These are phyloP conservation scores for Tetrastigma voinierianum DNA, from an alignment of 164 flowering plant genomes.

Conservation along the genomic window DNA sequence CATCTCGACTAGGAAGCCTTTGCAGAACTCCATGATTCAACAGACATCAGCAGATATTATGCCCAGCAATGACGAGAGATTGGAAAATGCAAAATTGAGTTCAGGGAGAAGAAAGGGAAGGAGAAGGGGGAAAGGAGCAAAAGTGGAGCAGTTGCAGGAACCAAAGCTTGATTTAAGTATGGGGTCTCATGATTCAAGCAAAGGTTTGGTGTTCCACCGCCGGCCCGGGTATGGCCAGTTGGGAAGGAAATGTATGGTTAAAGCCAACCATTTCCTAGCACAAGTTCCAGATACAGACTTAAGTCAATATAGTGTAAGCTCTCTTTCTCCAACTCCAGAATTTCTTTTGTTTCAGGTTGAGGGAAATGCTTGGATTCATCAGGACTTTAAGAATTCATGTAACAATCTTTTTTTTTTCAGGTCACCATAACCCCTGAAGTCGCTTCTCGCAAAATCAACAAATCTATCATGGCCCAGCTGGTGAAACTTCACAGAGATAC, in stretches of 20 bases:
- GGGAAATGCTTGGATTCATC: not conserved
- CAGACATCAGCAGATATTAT: slow-evolving; percentile 14
- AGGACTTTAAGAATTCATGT: too few species aligned
- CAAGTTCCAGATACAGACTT: slow-evolving; percentile 36
- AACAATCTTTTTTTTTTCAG: slow-evolving; percentile 18
- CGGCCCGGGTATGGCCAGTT: slow-evolving; percentile 39
- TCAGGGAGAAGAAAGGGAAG: slow-evolving; percentile 24
- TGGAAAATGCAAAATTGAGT: slow-evolving; percentile 25
- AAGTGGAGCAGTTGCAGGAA: slow-evolving; percentile 13
- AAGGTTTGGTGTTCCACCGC: slow-evolving; percentile 23
- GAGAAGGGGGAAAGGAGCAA: slow-evolving; percentile 28
- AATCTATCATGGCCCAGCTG: slow-evolving; percentile 46
- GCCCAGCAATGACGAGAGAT: slow-evolving; percentile 12
- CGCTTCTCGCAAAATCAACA: slow-evolving; percentile 30
- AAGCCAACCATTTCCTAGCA: slow-evolving; percentile 47
- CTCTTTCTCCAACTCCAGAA: not conserved
- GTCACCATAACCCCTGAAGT: slow-evolving; percentile 51
- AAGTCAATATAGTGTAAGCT: slow-evolving; percentile 42
- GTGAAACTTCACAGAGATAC: slow-evolving; percentile 42
- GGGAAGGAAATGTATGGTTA: slow-evolving; percentile 40
- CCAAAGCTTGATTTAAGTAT: slow-evolving; percentile 7
- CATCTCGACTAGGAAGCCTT: slow-evolving; percentile 30
- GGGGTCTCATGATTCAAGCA: slow-evolving; percentile 17
- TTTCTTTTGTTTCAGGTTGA: not conserved
- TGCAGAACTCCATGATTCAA: slow-evolving; percentile 30